These are phyloP conservation scores for Vitellaria paradoxa DNA, from an alignment of 179 eudicot genomes.

Conservation along the genomic window DNA sequence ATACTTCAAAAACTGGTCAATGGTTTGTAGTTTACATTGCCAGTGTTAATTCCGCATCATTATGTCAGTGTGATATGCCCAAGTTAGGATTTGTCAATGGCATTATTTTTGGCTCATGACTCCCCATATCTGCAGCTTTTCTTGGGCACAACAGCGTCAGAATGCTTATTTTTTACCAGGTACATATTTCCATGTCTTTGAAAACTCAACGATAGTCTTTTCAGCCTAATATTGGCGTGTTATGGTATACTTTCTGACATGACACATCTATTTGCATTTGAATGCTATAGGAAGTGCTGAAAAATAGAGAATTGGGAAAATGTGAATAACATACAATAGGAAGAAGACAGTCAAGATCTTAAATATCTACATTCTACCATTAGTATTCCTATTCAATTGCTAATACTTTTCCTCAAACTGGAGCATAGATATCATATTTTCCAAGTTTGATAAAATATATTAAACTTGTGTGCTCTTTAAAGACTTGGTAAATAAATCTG, in stretches of 20 bases:
- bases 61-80: background rate
- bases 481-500: no score
- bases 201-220: background rate
- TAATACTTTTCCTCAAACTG: no score
- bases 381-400: no score
- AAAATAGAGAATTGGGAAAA: no score
- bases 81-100: background rate
- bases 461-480: no score
- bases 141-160: constrained; percentile 61
- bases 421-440: no score
- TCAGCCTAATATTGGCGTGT: background rate
- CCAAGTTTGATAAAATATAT: no score
- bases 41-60: background rate
- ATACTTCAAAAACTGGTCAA: background rate
- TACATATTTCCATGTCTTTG: constrained; percentile 16
- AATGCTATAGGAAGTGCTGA: background rate
- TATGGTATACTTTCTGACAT: background rate
- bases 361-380: no score
- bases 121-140: constrained; percentile 40
- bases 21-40: background rate
- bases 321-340: no score
- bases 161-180: constrained; percentile 51
- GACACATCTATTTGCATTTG: background rate
- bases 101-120: background rate
- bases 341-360: no score